Conservation (phyloP, 2,329 filamentous ascomycete species). For the Domatiomyces globalis region DNA sequence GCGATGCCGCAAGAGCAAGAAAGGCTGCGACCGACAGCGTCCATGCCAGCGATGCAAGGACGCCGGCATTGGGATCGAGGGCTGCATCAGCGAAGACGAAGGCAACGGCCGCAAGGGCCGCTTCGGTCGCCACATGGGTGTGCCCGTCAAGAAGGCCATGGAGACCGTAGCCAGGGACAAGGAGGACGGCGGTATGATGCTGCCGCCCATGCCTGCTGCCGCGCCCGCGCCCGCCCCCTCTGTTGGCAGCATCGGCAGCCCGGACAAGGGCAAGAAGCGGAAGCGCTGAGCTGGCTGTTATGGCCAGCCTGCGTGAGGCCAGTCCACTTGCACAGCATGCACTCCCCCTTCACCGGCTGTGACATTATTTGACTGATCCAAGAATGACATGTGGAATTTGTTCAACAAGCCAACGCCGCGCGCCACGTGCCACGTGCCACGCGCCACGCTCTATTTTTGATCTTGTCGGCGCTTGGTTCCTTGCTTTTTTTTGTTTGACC, state of each 20-base stretch:
- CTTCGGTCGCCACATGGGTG: slow-evolving; percentile 60
- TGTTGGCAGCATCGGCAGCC: slow-evolving; percentile 20
- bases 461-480: neutral
- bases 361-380: neutral
- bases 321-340: neutral
- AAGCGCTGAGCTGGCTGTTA: slow-evolving; percentile 38
- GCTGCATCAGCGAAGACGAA: slow-evolving; percentile 94
- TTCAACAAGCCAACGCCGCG: neutral
- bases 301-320: no score
- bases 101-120: slow-evolving; percentile 92
- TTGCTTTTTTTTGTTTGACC: neutral
- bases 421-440: neutral
- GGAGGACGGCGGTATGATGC: slow-evolving; percentile 37
- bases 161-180: slow-evolving; percentile 25
- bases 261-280: slow-evolving; percentile 55
- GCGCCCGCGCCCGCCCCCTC: slow-evolving; percentile 14
- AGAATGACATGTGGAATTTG: neutral
- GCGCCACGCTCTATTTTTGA: neutral
- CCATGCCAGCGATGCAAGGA: slow-evolving; percentile 93
- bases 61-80: slow-evolving; percentile 81
- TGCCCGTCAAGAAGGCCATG: slow-evolving; percentile 45
- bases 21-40: slow-evolving; percentile 91
- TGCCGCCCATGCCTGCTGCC: slow-evolving; percentile 18
- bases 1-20: slow-evolving; percentile 98
- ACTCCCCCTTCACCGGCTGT: neutral